These are phyloP conservation scores for Calonectria pauciramosa DNA, from an alignment of 2,329 filamentous ascomycete species.

Conservation along the genomic window DNA sequence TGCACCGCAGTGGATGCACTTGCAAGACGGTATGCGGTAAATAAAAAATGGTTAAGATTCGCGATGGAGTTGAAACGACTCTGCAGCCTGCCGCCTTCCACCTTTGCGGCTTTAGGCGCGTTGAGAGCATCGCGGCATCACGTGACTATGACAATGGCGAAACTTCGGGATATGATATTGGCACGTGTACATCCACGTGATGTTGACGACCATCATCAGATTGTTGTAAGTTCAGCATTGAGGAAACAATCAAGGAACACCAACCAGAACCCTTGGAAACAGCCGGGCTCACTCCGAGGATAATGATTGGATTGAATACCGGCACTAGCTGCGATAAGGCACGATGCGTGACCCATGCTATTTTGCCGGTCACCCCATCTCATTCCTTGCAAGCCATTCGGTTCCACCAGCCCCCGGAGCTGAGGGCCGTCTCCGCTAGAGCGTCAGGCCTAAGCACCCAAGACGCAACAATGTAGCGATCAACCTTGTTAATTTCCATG, in stretches of 20 bases:
- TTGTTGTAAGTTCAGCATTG: background rate
- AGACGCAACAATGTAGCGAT: background rate
- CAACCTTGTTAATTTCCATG: background rate
- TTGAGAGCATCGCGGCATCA: slow-evolving; percentile 38
- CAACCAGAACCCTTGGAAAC: background rate
- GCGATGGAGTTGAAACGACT: background rate
- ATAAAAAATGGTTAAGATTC: background rate
- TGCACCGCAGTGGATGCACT: background rate
- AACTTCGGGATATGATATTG: background rate
- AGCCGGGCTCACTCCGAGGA: rapidly evolving
- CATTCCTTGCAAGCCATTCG: background rate
- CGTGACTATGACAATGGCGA: slow-evolving; percentile 15
- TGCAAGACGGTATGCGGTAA: too few species aligned
- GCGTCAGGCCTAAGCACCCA: background rate
- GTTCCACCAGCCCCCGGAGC: background rate
- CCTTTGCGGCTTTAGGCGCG: slow-evolving; percentile 22
- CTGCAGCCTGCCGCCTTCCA: background rate
- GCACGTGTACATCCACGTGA: background rate
- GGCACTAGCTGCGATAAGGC: background rate
- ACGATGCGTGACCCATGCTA: background rate
- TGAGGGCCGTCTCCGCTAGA: background rate
- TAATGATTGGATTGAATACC: background rate
- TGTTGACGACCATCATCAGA: background rate
- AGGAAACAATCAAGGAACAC: background rate
- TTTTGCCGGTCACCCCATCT: background rate